phyloP scores from a whole-genome alignment of 176 grass and related monocot genomes.

The Puccinellia tenuiflora region DNA sequence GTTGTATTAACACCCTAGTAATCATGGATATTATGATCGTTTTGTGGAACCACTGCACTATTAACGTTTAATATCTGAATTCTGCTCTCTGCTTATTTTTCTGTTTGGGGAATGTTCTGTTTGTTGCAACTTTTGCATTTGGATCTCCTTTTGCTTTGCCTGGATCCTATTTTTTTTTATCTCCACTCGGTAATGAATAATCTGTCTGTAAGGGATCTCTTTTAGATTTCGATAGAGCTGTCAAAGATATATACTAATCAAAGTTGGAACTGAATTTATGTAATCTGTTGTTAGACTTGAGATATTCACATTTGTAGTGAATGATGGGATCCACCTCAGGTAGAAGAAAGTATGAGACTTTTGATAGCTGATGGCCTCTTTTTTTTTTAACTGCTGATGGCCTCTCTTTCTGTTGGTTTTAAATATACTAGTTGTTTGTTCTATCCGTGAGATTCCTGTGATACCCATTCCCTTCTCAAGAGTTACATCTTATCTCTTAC shows the following conservation, averaged over 20 bases:
- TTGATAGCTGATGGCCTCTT: background rate
- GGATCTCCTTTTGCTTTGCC: background rate
- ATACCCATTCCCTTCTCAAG: too few species aligned
- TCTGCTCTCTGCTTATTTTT: background rate
- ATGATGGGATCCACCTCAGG: background rate
- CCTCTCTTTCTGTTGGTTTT: background rate
- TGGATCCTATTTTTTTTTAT: background rate
- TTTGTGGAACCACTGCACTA: background rate
- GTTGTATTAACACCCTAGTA: background rate
- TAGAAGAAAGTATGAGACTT: background rate
- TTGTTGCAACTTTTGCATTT: background rate
- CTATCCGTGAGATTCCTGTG: too few species aligned
- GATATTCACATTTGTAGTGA: background rate
- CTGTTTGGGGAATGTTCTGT: background rate
- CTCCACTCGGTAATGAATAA: background rate
- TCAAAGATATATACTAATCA: background rate
- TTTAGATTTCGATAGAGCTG: background rate
- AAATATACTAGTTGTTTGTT: too few species aligned
- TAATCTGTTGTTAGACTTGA: background rate
- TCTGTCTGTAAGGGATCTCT: background rate
- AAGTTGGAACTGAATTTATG: background rate
- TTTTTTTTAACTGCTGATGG: background rate
- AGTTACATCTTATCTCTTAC: too few species aligned
- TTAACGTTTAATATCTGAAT: background rate
- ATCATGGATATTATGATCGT: background rate